Conservation (phyloP, 176 grass and related monocot genomes). For the Eragrostis nindensis region DNA sequence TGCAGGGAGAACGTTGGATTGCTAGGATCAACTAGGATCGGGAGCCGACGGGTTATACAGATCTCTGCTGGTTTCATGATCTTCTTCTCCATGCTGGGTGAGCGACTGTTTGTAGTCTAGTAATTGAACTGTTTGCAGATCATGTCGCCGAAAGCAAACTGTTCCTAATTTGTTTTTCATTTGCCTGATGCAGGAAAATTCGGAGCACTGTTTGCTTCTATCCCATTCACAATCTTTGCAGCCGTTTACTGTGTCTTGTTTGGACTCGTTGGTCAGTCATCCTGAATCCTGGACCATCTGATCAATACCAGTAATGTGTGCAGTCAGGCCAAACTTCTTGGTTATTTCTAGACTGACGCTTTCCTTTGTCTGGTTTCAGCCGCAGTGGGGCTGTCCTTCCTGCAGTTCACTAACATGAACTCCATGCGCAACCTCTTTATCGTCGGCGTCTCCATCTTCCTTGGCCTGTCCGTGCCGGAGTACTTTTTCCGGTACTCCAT, state of each 20-base stretch:
- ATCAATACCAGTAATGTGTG: constrained; percentile 16
- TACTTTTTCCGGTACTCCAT: constrained; percentile 95
- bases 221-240: constrained; percentile 93
- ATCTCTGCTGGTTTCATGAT: constrained; percentile 99
- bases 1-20: constrained; percentile 94
- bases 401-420: constrained; percentile 99
- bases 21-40: constrained; percentile 85
- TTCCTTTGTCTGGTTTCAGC: constrained; percentile 52
- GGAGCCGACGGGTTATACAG: constrained; percentile 90
- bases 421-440: constrained; percentile 99
- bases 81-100: constrained; percentile 96
- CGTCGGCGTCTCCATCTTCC: constrained; percentile 89
- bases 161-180: constrained; percentile 21
- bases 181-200: constrained; percentile 71
- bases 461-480: constrained; percentile 94
- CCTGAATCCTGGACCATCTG: neutral
- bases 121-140: constrained; percentile 20
- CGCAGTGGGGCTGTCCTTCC: constrained; percentile 88
- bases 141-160: neutral
- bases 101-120: constrained; percentile 1
- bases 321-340: neutral
- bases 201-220: constrained; percentile 91
- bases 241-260: constrained; percentile 92
- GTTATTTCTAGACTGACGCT: constrained; percentile 23
- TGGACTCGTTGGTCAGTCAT: constrained; percentile 78